A percentile compares a stretch with the other conserved stretches of the same genome.
These are phyloP conservation scores for Cercophora samala DNA, from an alignment of 495 filamentous ascomycete species.

Conservation along the genomic window DNA sequence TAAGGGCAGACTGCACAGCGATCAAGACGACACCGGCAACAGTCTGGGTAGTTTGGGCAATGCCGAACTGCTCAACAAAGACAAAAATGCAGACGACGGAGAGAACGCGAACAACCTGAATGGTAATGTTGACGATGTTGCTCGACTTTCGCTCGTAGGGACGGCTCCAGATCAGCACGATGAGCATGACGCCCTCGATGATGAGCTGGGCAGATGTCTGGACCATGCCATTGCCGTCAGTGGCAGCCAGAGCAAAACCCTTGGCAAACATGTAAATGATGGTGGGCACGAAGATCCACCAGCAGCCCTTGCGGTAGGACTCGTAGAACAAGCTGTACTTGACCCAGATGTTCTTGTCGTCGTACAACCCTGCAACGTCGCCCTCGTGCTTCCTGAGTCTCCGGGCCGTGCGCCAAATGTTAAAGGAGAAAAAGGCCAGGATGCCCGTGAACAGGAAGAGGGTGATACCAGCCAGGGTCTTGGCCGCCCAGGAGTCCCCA, in stretches of 20 bases:
- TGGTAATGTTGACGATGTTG: slow-evolving; percentile 90
- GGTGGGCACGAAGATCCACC: slow-evolving; percentile 92
- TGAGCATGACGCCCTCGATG: slow-evolving; percentile 68
- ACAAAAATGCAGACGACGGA: slow-evolving; percentile 86
- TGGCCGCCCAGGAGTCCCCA: slow-evolving; percentile 95
- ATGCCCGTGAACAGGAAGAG: slow-evolving; percentile 74
- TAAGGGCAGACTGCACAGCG: slow-evolving; percentile 80
- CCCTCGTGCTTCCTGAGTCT: slow-evolving; percentile 71
- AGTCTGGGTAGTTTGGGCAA: slow-evolving; percentile 92
- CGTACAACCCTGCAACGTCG: slow-evolving; percentile 69
- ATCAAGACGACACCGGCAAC: slow-evolving; percentile 84
- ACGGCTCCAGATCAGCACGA: slow-evolving; percentile 74
- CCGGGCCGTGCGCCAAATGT: slow-evolving; percentile 75
- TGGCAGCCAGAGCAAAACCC: slow-evolving; percentile 81
- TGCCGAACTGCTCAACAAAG: slow-evolving; percentile 89
- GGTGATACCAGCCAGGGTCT: slow-evolving; percentile 77
- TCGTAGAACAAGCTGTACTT: slow-evolving; percentile 98
- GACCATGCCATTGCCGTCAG: slow-evolving; percentile 77
- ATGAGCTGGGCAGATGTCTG: slow-evolving; percentile 77
- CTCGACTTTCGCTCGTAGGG: slow-evolving; percentile 82
- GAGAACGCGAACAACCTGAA: slow-evolving; percentile 89
- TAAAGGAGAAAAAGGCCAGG: slow-evolving; percentile 72
- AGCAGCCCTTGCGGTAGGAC: slow-evolving; percentile 85
- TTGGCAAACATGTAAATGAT: slow-evolving; percentile 93
- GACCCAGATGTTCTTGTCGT: slow-evolving; percentile 86